Conservation (phyloP, 257 asterid species). For the Nicotiana paniculata region DNA sequence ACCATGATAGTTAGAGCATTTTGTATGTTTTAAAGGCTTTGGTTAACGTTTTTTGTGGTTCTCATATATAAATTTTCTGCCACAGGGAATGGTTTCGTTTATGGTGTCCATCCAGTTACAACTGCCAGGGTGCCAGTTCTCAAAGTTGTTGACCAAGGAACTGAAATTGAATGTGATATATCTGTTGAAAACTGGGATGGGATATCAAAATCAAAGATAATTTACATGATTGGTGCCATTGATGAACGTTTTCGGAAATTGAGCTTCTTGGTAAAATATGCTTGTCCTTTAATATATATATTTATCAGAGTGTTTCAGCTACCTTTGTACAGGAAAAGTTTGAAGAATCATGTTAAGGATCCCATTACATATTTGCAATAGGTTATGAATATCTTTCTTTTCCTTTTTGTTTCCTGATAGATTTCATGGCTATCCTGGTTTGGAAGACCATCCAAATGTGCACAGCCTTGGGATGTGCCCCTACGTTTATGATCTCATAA, state of each 20-base stretch:
- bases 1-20: background rate
- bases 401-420: background rate
- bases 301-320: conserved; percentile 7
- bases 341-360: background rate
- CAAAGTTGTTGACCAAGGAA: conserved; percentile 88
- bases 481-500: background rate
- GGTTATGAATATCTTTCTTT: background rate
- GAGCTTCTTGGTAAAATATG: conserved; percentile 73
- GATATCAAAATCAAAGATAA: conserved; percentile 65
- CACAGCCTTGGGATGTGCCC: background rate
- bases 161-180: conserved; percentile 93
- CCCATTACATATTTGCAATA: background rate
- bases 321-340: conserved; percentile 1
- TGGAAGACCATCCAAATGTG: background rate
- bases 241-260: conserved; percentile 86
- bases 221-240: conserved; percentile 62
- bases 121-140: conserved; percentile 91
- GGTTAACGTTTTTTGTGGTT: background rate
- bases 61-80: conserved; percentile 12
- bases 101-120: conserved; percentile 68
- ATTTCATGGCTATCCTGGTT: background rate
- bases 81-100: conserved; percentile 74
- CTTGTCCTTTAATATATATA: background rate
- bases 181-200: conserved; percentile 95
- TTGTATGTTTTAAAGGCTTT: background rate